Conservation (phyloP, 1,284 basidiomycete genomes). For the Phenoliferia sp. region DNA sequence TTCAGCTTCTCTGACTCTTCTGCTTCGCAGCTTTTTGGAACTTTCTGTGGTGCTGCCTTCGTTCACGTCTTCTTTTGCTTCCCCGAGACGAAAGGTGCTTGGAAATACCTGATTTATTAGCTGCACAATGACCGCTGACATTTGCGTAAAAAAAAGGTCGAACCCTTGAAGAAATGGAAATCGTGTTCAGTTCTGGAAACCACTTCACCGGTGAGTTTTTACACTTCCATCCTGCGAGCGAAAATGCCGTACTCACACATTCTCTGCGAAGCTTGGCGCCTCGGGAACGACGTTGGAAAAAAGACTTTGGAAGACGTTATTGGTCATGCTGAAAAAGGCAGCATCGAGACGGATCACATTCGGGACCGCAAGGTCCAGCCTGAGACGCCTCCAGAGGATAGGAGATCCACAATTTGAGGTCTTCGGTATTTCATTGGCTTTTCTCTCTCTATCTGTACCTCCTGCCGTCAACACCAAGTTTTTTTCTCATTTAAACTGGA, state of each 20-base stretch:
- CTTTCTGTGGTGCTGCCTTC: background rate
- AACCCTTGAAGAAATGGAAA: background rate
- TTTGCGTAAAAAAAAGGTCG: background rate
- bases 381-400: too few species aligned
- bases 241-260: background rate
- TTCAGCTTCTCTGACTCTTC: background rate
- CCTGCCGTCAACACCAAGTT: too few species aligned
- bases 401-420: too few species aligned
- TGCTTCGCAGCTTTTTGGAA: background rate
- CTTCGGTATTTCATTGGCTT: too few species aligned
- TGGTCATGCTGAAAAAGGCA: background rate
- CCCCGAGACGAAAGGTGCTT: background rate
- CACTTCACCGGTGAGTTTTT: background rate
- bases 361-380: too few species aligned
- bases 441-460: too few species aligned
- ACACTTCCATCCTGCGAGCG: background rate
- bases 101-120: background rate
- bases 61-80: background rate
- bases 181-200: background rate
- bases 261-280: background rate
- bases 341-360: background rate
- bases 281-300: background rate
- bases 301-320: background rate
- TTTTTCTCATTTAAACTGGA: too few species aligned
- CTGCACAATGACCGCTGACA: too few species aligned